Conservation (phyloP, 345 rosid genomes). For the Punica granatum region DNA sequence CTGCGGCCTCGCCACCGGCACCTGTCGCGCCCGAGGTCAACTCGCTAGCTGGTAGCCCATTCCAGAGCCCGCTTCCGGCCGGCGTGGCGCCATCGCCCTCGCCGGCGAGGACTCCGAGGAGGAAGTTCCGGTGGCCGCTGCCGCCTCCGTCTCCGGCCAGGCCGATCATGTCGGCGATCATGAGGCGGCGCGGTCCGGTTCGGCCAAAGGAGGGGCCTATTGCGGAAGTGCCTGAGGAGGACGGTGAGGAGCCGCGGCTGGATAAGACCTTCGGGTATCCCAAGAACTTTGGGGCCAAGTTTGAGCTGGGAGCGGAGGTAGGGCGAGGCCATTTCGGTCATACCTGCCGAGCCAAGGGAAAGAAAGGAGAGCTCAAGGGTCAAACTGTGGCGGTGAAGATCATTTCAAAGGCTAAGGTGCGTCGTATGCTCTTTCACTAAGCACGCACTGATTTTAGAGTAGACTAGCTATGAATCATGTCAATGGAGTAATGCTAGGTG, state of each 20-base stretch:
- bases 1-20: slow-evolving; percentile 12
- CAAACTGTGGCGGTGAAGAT: slow-evolving; percentile 82
- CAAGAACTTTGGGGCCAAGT: slow-evolving; percentile 67
- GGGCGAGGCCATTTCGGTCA: slow-evolving; percentile 99
- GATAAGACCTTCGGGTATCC: slow-evolving; percentile 85
- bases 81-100: slow-evolving; percentile 84
- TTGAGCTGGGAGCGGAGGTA: slow-evolving; percentile 76
- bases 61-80: slow-evolving; percentile 68
- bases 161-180: slow-evolving; percentile 76
- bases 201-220: slow-evolving; percentile 58
- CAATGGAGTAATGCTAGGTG: not conserved
- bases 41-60: slow-evolving; percentile 57
- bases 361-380: slow-evolving; percentile 79
- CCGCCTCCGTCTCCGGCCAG: slow-evolving; percentile 99
- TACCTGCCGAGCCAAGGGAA: slow-evolving; percentile 81
- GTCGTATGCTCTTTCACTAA: slow-evolving; percentile 10
- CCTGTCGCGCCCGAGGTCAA: slow-evolving; percentile 30
- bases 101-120: slow-evolving; percentile 76
- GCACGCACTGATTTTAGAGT: not conserved
- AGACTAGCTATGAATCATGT: not conserved
- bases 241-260: slow-evolving; percentile 33
- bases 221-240: slow-evolving; percentile 41
- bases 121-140: slow-evolving; percentile 84
- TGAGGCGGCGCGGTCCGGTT: slow-evolving; percentile 29
- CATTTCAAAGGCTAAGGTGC: slow-evolving; percentile 85